Evolutionary conservation across 129 eudicot species (phyloP), one percentile per base, ranked within the genome.

Genomic region (Lactuca sativa): DNA sequence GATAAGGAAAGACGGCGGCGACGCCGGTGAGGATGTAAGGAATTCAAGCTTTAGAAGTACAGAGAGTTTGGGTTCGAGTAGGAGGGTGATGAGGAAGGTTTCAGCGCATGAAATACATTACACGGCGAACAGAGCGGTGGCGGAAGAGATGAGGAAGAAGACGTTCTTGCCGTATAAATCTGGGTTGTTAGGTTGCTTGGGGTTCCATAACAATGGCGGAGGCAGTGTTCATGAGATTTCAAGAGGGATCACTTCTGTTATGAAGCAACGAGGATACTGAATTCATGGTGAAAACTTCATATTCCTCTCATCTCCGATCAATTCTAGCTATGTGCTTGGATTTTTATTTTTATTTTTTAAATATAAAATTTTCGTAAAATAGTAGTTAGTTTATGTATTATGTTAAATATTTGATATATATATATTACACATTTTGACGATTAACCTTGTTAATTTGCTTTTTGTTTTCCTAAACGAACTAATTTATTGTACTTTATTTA

Each of bases 81-180:
- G 81, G 56, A 78, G 81, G 67, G 80, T 77, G 52, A 36, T 49
- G 64, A 68, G 69, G 37, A 77, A 57, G 57, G 77, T 77, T 3
- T 85, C 95, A 52, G 85, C 91, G 21, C 90, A 84, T 49, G 95
- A 84, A 53, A 32, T 82, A 71, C 97, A 86, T 82, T 90, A 90
- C 77, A 78, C 87, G 11, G 81, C 80, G 57, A 86, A 87, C 64
- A 81, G 97, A 38, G 91, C 95, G 11, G 84, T 82, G 58, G 85
- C 97, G 62, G 91, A 84, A 82, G 97, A 90, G 89, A 87, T 90
- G 97, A 74, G 76, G 87, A 77, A 73, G 87, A 90, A 85, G 89
- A 90, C 91, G 0, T 90, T 76, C 68, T 64, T 90, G 83, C 97
- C 97, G 14, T 90, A 87, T 75, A 85, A 81, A 61, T 83, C 85